Percentiles rank a stretch among this genome's conserved stretches.
phyloP scores from a whole-genome alignment of 2,329 filamentous ascomycete species.

The Aphanoascus verrucosus region DNA sequence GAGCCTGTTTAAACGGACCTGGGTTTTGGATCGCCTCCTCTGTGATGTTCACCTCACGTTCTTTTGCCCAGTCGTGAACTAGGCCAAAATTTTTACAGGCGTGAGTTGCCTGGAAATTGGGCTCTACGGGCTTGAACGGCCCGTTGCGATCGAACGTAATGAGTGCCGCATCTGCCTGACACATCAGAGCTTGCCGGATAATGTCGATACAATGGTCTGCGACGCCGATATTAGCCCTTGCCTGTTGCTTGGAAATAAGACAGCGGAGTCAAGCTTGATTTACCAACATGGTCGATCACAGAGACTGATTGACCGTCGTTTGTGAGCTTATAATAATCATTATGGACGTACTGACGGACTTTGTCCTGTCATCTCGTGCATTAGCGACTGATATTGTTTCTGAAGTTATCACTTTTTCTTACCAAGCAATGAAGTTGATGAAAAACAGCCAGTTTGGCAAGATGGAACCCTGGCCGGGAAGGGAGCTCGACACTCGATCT shows the following conservation, averaged over 20 bases:
- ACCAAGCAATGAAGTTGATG: slow-evolving; percentile 22
- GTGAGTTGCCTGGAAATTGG: slow-evolving; percentile 15
- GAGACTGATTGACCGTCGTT: slow-evolving; percentile 6
- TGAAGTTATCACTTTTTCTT: not conserved
- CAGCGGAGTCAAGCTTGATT: not conserved
- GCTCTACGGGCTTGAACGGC: slow-evolving; percentile 4
- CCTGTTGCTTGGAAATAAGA: not conserved
- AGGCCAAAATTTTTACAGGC: slow-evolving; percentile 13
- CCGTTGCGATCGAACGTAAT: slow-evolving; percentile 13
- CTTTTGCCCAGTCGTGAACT: slow-evolving; percentile 14
- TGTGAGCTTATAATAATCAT: slow-evolving; percentile 13
- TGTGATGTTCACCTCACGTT: slow-evolving; percentile 13
- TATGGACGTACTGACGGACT: slow-evolving; percentile 14
- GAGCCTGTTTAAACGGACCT: slow-evolving; percentile 5
- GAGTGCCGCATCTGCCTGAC: slow-evolving; percentile 15
- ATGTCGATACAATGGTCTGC: slow-evolving; percentile 17
- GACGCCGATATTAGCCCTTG: not conserved
- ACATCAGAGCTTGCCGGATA: slow-evolving; percentile 15
- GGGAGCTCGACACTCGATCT: slow-evolving; percentile 15
- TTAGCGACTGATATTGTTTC: not conserved
- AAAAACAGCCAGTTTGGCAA: slow-evolving; percentile 16
- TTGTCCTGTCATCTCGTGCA: slow-evolving; percentile 11
- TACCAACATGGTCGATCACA: slow-evolving; percentile 15
- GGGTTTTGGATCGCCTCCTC: slow-evolving; percentile 11
- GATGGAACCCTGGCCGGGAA: slow-evolving; percentile 11